Conservation (phyloP, 108 stramenopile genomes). For the Cyclotella cryptica region DNA sequence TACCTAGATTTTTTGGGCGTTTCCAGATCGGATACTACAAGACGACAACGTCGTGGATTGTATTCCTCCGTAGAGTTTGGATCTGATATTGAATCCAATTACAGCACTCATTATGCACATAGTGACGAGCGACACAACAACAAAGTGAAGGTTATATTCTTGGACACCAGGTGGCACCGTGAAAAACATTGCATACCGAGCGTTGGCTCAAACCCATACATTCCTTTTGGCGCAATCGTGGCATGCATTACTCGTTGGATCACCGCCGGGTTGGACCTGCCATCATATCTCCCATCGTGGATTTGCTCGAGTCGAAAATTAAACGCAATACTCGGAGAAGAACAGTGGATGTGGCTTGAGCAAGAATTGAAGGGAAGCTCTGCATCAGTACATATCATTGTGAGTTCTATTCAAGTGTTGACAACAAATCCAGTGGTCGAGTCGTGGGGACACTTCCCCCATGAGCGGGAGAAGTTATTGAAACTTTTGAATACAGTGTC, state of each 20-base stretch:
- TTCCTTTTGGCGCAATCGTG: conserved; percentile 59
- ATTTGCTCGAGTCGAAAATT: conserved; percentile 36
- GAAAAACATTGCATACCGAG: conserved; percentile 79
- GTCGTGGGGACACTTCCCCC: conserved; percentile 90
- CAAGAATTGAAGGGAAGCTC: conserved; percentile 51
- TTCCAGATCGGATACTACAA: not conserved
- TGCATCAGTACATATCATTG: conserved; percentile 69
- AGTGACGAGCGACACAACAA: conserved; percentile 11
- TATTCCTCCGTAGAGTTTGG: conserved; percentile 69
- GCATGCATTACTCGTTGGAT: conserved; percentile 80
- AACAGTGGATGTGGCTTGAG: conserved; percentile 90
- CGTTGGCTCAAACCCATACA: conserved; percentile 52
- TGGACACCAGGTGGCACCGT: conserved; percentile 87
- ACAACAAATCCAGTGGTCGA: conserved; percentile 90
- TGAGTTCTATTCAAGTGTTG: conserved; percentile 83
- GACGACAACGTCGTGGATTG: conserved; percentile 56
- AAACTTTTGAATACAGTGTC: conserved; percentile 45
- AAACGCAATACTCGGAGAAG: conserved; percentile 70
- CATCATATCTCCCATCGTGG: conserved; percentile 22
- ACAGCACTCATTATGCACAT: conserved; percentile 7
- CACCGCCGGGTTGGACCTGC: conserved; percentile 65
- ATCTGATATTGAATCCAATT: not conserved
- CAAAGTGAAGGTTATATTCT: conserved; percentile 69
- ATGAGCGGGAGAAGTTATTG: conserved; percentile 66
- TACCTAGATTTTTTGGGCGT: conserved; percentile 83